These are phyloP conservation scores for Sporopachydermia lactativora DNA, from an alignment of 805 yeast genomes.

Conservation along the genomic window DNA sequence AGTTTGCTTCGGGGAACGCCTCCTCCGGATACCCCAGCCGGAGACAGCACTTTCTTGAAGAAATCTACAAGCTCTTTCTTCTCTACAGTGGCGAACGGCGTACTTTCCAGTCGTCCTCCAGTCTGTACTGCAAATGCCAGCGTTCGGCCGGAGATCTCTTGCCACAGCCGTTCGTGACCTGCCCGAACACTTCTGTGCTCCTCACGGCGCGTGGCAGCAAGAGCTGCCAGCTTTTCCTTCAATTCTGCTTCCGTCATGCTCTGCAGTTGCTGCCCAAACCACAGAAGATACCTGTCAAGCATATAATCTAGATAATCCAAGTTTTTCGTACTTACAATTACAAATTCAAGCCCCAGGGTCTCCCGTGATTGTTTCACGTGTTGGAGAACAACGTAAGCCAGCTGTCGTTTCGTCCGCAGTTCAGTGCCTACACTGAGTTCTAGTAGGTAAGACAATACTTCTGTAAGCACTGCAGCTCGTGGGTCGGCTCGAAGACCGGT, in stretches of 20 bases:
- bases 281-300: background rate
- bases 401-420: slow-evolving; percentile 2
- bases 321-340: background rate
- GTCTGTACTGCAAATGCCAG: background rate
- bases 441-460: slow-evolving; percentile 3
- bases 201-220: background rate
- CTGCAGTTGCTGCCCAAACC: background rate
- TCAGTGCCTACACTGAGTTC: background rate
- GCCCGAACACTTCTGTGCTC: background rate
- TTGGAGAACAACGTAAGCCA: background rate
- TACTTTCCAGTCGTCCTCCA: background rate
- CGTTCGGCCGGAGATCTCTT: background rate
- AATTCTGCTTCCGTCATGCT: background rate
- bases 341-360: background rate
- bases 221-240: background rate
- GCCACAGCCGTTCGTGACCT: background rate
- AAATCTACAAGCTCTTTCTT: background rate
- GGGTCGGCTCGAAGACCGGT: background rate
- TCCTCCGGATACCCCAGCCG: too few relatives aligned
- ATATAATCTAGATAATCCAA: background rate
- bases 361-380: background rate
- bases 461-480: background rate
- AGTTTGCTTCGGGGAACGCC: too few relatives aligned
- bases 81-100: background rate
- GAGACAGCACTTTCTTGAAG: background rate